phyloP scores from a whole-genome alignment of 2,329 filamentous ascomycete genomes.

The Nigrospora sphaerica region DNA sequence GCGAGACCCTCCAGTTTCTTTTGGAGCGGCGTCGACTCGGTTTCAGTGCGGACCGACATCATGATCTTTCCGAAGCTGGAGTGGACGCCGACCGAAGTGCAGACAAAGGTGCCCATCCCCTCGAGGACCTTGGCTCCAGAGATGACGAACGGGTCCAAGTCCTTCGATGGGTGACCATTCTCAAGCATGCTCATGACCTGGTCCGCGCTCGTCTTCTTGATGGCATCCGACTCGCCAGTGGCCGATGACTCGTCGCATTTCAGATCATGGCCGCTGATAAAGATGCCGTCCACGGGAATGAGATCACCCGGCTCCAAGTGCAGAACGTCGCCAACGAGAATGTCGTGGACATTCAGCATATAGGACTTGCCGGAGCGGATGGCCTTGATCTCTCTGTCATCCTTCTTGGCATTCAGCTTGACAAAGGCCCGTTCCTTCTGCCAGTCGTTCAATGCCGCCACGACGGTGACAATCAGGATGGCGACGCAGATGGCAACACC shows the following conservation, averaged over 20 bases:
- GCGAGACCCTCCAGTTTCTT: slow-evolving; percentile 44
- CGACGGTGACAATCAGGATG: slow-evolving; percentile 53
- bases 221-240: slow-evolving; percentile 62
- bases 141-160: slow-evolving; percentile 57
- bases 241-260: slow-evolving; percentile 65
- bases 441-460: slow-evolving; percentile 55
- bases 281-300: slow-evolving; percentile 59
- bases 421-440: slow-evolving; percentile 56
- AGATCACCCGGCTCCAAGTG: slow-evolving; percentile 63
- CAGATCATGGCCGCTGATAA: slow-evolving; percentile 56
- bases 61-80: slow-evolving; percentile 49
- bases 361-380: slow-evolving; percentile 56
- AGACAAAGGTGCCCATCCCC: slow-evolving; percentile 45
- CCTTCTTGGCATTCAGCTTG: slow-evolving; percentile 50
- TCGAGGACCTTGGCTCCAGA: slow-evolving; percentile 50
- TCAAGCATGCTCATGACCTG: slow-evolving; percentile 51
- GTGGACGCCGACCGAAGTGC: slow-evolving; percentile 46
- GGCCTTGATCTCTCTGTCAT: slow-evolving; percentile 55
- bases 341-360: slow-evolving; percentile 54
- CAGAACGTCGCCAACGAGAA: slow-evolving; percentile 60
- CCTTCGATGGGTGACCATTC: slow-evolving; percentile 39
- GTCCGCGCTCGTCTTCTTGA: slow-evolving; percentile 55
- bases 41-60: slow-evolving; percentile 46
- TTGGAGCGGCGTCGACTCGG: slow-evolving; percentile 46
- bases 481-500: slow-evolving; percentile 56